These are phyloP conservation scores for Didymella exigua DNA, from an alignment of 2,329 filamentous ascomycete species.

Conservation along the genomic window DNA sequence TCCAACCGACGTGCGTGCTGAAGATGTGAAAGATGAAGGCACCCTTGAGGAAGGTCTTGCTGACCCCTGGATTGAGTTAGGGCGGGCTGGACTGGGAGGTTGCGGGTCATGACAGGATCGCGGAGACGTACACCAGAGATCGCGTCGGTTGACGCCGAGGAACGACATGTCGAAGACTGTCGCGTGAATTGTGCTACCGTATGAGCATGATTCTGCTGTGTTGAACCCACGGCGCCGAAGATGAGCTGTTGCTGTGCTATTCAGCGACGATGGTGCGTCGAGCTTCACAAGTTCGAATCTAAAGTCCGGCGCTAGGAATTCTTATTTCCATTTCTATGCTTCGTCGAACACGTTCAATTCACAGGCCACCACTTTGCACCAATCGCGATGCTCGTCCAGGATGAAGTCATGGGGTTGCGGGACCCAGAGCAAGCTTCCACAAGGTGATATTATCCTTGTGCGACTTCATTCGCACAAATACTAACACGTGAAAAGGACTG, in stretches of 20 bases:
- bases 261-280: constrained; percentile 1
- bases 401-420: constrained; percentile 30
- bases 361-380: background rate
- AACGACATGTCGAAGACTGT: constrained; percentile 6
- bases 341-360: background rate
- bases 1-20: constrained; percentile 62
- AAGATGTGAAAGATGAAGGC: constrained; percentile 44
- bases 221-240: background rate
- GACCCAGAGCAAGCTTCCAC: constrained; percentile 19
- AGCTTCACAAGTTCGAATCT: background rate
- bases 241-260: background rate
- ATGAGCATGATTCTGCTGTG: background rate
- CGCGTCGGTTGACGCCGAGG: constrained; percentile 7
- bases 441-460: constrained; percentile 17
- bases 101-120: background rate
- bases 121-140: constrained; percentile 11
- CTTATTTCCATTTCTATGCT: constrained; percentile 21
- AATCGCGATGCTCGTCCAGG: constrained; percentile 21
- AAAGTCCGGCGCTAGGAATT: constrained; percentile 28
- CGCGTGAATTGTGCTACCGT: constrained; percentile 1
- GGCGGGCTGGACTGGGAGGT: background rate
- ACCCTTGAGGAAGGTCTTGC: constrained; percentile 20
- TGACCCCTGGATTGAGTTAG: constrained; percentile 16
- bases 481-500: constrained; percentile 26
- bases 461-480: background rate